Base-by-base conservation (phyloP, 2,329 filamentous ascomycete genomes). In the Balansia obtecta region DNA sequence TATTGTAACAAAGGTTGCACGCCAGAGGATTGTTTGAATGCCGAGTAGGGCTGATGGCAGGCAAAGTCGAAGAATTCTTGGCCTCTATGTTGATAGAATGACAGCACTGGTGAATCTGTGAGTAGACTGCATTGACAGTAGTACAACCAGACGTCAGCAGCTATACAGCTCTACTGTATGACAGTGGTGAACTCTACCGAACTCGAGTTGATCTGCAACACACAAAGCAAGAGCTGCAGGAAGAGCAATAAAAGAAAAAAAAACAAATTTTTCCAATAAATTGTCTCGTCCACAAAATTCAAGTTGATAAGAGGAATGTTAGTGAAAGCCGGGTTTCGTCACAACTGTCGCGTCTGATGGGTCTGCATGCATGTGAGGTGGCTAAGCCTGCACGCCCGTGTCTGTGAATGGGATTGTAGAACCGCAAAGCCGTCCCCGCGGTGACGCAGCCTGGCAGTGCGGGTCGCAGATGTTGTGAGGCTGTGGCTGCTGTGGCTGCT, bases 381-480 rank as follows among this genome's bases (percentile, higher is more conserved):
- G 18, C 39, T 15, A 12, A 37, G 20, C 20, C 20, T 22, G 20
- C 20, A 22, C 20, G 20, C 20, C 20, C 4, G 20, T 22, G 20
- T 4, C 41, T 34, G 43, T 18, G 2, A n/a, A n/a, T n/a, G n/a
- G 11, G 16, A 5, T 10, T 13, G 33, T 16, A 3, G 20, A 4
- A 22, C 20, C 45, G 37, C 27, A 27, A 45, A 49, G 45, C 45
- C 50, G 50, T 53, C 56, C 54, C 55, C 55, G 50, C 57, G 56
- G 57, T 59, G 57, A 59, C 56, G 57, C 56, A 57, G 45, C 4
- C 20, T 2, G 20, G 57, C 56, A 57, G 45, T 46, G 51, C 16
- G 50, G 48, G 50, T 37, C 46, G 32, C 48, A 6, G 38, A 13
- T 50, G 16, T 22, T 22, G 20, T 34, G 7, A 37, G 34, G 34